Conservation (phyloP, 345 rosid genomes). For the Euphorbia peplus region DNA sequence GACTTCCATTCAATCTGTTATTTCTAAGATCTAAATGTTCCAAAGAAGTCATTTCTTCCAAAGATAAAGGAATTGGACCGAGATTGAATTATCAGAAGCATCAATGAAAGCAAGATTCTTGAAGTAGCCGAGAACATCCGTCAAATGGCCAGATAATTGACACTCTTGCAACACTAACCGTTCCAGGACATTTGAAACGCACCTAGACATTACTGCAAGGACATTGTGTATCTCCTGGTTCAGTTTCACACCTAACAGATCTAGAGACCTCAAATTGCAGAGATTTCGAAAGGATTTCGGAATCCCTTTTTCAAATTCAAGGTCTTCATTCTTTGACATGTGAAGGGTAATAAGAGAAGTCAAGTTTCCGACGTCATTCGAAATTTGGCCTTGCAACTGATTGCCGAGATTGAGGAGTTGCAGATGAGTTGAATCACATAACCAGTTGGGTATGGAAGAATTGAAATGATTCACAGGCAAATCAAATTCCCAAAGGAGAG, state of each 20-base stretch:
- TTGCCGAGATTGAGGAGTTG: background rate
- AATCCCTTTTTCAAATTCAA: slow-evolving; percentile 3
- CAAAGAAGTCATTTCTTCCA: background rate
- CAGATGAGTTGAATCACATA: background rate
- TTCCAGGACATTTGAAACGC: background rate
- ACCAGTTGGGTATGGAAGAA: slow-evolving; percentile 2
- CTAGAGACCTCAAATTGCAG: slow-evolving; percentile 8
- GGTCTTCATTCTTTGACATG: background rate
- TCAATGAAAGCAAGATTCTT: background rate
- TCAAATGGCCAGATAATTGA: slow-evolving; percentile 13
- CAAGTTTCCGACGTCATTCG: background rate
- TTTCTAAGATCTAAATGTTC: background rate
- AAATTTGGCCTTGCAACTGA: background rate
- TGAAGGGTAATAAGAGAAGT: background rate
- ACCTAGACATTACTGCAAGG: background rate
- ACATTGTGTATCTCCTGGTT: background rate
- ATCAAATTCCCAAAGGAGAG: background rate
- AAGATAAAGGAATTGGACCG: slow-evolving; percentile 20
- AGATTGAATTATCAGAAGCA: slow-evolving; percentile 13
- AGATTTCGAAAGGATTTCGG: slow-evolving; percentile 14
- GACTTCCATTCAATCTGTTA: slow-evolving; percentile 14
- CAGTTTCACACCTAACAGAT: background rate
- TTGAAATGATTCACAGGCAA: background rate
- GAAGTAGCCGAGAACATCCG: slow-evolving; percentile 9
- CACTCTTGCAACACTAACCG: too few species aligned